These are phyloP conservation scores for Ceratobasidium papillatum DNA, from an alignment of 1,284 basidiomycete genomes.

Conservation along the genomic window DNA sequence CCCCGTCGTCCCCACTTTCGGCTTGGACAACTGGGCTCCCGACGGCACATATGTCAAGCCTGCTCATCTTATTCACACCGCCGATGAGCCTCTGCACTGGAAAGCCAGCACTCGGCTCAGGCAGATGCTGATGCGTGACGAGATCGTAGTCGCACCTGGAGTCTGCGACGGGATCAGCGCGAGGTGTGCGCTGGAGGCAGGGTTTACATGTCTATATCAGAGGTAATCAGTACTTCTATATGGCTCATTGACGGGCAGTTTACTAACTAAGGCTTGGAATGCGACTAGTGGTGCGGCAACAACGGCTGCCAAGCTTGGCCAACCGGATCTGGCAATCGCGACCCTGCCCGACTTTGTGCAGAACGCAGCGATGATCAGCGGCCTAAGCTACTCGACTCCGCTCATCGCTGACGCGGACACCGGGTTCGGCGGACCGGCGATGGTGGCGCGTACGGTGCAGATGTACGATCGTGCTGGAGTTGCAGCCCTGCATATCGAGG, in stretches of 20 bases:
- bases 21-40: background rate
- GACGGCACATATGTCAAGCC: slow-evolving; percentile 20
- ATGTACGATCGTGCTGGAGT: slow-evolving; percentile 77
- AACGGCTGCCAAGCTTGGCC: slow-evolving; percentile 76
- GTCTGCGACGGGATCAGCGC: slow-evolving; percentile 71
- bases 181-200: slow-evolving; percentile 77
- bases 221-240: slow-evolving; percentile 54
- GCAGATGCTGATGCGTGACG: slow-evolving; percentile 77
- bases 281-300: slow-evolving; percentile 79
- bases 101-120: slow-evolving; percentile 75
- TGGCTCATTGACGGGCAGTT: no score
- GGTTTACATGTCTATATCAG: slow-evolving; percentile 78
- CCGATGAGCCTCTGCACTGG: slow-evolving; percentile 60
- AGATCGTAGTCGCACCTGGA: slow-evolving; percentile 80
- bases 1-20: background rate
- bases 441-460: slow-evolving; percentile 77
- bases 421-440: slow-evolving; percentile 81
- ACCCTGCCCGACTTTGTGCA: slow-evolving; percentile 80
- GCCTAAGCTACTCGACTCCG: slow-evolving; percentile 51
- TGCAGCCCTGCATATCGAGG: slow-evolving; percentile 81
- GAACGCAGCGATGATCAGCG: slow-evolving; percentile 70
- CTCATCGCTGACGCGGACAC: slow-evolving; percentile 86
- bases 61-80: slow-evolving; percentile 27
- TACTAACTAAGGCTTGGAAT: no score
- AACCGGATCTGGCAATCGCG: slow-evolving; percentile 81